Conservation (phyloP, 2,329 filamentous ascomycete genomes). For the Ascosphaera apis region DNA sequence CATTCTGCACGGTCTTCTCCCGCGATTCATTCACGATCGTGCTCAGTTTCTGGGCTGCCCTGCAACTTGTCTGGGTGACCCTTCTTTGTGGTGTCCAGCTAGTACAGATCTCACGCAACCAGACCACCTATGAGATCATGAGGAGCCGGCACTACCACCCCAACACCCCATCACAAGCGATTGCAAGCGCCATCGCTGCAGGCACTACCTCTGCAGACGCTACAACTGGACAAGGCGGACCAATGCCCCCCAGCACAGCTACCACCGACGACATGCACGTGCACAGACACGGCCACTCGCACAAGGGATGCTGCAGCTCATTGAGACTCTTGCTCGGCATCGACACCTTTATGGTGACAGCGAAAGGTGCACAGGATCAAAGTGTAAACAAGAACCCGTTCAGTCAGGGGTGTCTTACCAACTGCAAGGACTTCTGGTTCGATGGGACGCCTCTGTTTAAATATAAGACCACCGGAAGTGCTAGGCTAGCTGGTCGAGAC, state of each 20-base stretch:
- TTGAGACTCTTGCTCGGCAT: constrained; percentile 74
- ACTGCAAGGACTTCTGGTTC: constrained; percentile 93
- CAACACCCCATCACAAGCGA: constrained; percentile 30
- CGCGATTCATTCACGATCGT: constrained; percentile 68
- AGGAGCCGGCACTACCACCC: constrained; percentile 43
- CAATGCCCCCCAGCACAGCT: constrained; percentile 25
- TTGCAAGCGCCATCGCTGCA: constrained; percentile 48
- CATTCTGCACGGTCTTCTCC: constrained; percentile 53
- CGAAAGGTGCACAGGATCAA: constrained; percentile 43
- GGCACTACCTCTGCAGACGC: constrained; percentile 40
- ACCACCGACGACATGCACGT: constrained; percentile 22
- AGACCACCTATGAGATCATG: constrained; percentile 97
- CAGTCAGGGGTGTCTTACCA: constrained; percentile 57
- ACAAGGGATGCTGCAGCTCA: constrained; percentile 44
- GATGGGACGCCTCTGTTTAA: constrained; percentile 67
- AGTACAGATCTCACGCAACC: constrained; percentile 70
- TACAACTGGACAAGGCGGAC: constrained; percentile 39
- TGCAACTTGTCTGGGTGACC: constrained; percentile 88
- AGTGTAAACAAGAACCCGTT: constrained; percentile 55
- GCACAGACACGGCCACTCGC: constrained; percentile 21
- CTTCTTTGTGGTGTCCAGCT: constrained; percentile 93
- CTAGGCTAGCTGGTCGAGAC: constrained; percentile 50
- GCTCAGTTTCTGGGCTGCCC: constrained; percentile 50
- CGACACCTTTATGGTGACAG: constrained; percentile 83
- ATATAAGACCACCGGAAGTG: constrained; percentile 47